Conservation (phyloP, 2,329 filamentous ascomycete genomes). For the Trichoderma sp. region DNA sequence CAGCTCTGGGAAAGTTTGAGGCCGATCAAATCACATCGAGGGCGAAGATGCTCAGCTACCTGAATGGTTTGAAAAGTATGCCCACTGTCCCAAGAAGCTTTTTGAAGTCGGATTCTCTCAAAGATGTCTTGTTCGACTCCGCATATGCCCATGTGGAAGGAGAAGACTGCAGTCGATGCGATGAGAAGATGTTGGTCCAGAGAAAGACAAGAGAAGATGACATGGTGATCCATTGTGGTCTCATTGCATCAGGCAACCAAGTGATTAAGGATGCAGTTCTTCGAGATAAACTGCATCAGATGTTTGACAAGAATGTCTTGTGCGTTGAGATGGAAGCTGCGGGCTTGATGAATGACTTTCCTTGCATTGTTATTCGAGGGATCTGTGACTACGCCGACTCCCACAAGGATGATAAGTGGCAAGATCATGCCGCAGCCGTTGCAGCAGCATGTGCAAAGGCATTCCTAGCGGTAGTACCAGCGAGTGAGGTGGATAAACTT, state of each 20-base stretch:
- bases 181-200: background rate
- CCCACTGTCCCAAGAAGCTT: background rate
- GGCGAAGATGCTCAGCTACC: background rate
- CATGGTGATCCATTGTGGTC: constrained; percentile 25
- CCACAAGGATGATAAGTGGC: constrained; percentile 42
- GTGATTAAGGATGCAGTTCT: constrained; percentile 39
- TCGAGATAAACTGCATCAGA: constrained; percentile 33
- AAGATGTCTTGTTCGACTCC: background rate
- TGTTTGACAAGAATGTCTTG: constrained; percentile 20
- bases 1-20: constrained; percentile 2
- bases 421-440: constrained; percentile 37
- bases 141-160: background rate
- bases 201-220: background rate
- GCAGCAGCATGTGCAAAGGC: constrained; percentile 37
- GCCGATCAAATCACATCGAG: background rate
- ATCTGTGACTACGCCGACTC: constrained; percentile 45
- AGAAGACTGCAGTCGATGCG: background rate
- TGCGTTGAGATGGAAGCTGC: constrained; percentile 39
- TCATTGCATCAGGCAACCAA: constrained; percentile 37
- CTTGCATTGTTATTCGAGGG: constrained; percentile 41
- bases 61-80: background rate
- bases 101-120: background rate
- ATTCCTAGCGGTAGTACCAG: constrained; percentile 11
- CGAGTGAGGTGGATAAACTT: background rate
- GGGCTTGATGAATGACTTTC: constrained; percentile 31